Evolutionary conservation across 176 grass and related monocot species (phyloP).

Genomic region (Carex kokanica): DNA sequence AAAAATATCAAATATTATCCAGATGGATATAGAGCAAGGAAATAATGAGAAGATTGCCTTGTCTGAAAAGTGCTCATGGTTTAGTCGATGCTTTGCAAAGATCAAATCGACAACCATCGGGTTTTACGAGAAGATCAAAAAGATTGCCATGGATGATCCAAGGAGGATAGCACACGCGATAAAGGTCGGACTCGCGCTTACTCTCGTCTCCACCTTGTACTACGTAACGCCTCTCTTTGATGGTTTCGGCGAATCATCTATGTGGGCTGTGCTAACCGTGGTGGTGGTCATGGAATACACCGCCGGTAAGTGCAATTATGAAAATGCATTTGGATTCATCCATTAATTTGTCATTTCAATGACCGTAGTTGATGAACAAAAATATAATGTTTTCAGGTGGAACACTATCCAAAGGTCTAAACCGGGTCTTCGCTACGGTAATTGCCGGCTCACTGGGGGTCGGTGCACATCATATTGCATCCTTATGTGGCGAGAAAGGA

Average conservation of each 20-base stretch:
- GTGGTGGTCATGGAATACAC: slow-evolving; percentile 94
- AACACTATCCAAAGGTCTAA: slow-evolving; percentile 71
- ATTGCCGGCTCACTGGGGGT: slow-evolving; percentile 56
- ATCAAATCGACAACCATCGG: neutral
- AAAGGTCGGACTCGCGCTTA: slow-evolving; percentile 80
- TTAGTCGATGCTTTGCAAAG: slow-evolving; percentile 1
- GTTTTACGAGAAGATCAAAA: slow-evolving; percentile 43
- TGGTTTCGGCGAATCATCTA: slow-evolving; percentile 49
- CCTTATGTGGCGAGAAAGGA: slow-evolving; percentile 45
- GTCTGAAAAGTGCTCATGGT: slow-evolving; percentile 7
- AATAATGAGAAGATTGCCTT: neutral
- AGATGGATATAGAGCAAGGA: slow-evolving; percentile 42
- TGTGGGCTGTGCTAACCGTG: slow-evolving; percentile 85
- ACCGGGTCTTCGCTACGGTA: slow-evolving; percentile 56
- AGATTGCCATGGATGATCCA: slow-evolving; percentile 58
- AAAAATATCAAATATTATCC: neutral
- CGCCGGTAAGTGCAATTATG: slow-evolving; percentile 38
- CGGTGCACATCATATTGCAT: slow-evolving; percentile 58
- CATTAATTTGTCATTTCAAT: neutral
- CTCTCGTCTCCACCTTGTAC: slow-evolving; percentile 65
- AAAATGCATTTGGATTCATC: neutral
- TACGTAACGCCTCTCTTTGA: slow-evolving; percentile 62
- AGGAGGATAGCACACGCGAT: slow-evolving; percentile 60
- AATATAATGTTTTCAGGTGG: slow-evolving; percentile 38
- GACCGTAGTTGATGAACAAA: neutral